These are phyloP conservation scores for Myotisia sp. DNA, from an alignment of 2,329 filamentous ascomycete genomes.

Conservation along the genomic window DNA sequence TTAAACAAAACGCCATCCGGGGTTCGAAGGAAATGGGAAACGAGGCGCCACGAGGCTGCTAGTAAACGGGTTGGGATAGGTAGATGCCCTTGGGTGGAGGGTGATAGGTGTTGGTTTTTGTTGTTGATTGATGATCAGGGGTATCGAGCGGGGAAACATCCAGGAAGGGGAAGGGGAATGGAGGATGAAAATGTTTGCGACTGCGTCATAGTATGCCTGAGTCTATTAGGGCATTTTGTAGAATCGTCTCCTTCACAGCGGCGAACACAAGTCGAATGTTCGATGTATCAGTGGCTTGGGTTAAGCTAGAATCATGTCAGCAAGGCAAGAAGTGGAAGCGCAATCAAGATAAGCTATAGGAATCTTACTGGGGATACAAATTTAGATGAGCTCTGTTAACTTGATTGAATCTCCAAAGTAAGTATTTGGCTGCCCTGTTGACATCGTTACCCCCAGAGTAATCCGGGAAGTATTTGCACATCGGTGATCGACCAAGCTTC, in stretches of 20 bases:
- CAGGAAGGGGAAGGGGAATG: background rate
- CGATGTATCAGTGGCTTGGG: conserved; percentile 95
- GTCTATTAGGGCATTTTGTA: conserved; percentile 96
- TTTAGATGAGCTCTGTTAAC: conserved; percentile 94
- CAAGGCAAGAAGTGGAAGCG: background rate
- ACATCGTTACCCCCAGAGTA: conserved; percentile 97
- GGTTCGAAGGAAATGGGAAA: too few relatives aligned
- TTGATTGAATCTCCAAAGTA: conserved; percentile 97
- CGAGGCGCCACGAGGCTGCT: too few relatives aligned
- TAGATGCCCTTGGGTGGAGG: too few relatives aligned
- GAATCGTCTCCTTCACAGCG: conserved; percentile 94
- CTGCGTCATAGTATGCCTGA: conserved; percentile 70
- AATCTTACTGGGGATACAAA: conserved; percentile 84
- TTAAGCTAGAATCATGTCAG: conserved; percentile 48
- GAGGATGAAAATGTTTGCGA: background rate
- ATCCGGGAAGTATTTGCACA: conserved; percentile 93
- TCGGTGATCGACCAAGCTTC: conserved; percentile 75
- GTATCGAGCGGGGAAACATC: background rate
- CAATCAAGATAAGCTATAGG: background rate
- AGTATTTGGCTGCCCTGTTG: conserved; percentile 93
- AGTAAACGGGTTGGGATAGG: too few relatives aligned
- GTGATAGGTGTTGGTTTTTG: too few relatives aligned
- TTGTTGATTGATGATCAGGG: background rate
- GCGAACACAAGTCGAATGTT: conserved; percentile 97
- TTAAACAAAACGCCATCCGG: too few relatives aligned